Evolutionary conservation across 1,284 basidiomycete genomes (phyloP), one percentile per base, ranked within the genome.

Genomic region (Veloboletus limbatus): DNA sequence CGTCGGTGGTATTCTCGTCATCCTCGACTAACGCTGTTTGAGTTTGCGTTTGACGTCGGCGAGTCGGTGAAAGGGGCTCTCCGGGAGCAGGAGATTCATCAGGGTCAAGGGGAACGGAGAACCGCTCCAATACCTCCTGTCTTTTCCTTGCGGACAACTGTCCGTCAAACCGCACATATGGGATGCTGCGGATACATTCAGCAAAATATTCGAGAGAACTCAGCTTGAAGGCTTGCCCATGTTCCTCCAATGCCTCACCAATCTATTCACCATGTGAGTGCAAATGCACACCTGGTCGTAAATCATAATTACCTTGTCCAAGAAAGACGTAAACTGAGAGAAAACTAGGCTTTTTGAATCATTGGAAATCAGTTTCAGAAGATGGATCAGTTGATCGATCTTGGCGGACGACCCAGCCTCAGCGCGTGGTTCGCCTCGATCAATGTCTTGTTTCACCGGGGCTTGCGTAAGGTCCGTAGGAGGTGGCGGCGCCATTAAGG

Each of bases 321-420:
- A 66, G 67, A 91, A 92, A 3, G 81, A 79, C 2, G 90, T 93
- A 58, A 92, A 93, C 57, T 92, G 89, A 3, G 85, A 89, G 58
- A 92, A 92, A 1, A 92, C 87, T 1, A 93, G 70, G 2, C 85
- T 85, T 65, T 93, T 93, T 54, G 91, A 87, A 6, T 73, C 76
- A 3, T 58, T 52, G 0, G 87, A 85, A 10, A 82, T 88, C 13
- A 90, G 66, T 49, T 77, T 72, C 39, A 94, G 72, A 39, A 92
- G 75, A 40, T 85, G 76, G 22, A 92, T 63, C 13, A 93, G 71
- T 58, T 92, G 88, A 40, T 87, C 81, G 41, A 92, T 86, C 68
- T 94, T 94, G 9, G 88, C 86, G 13, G 91, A 92, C 9, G 86
- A 80, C 3, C 78, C 78, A 6, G 62, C 59, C 3, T 78, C 78